phyloP scores from a whole-genome alignment of 352 stramenopile genomes.

The Phytophthora litchii region DNA sequence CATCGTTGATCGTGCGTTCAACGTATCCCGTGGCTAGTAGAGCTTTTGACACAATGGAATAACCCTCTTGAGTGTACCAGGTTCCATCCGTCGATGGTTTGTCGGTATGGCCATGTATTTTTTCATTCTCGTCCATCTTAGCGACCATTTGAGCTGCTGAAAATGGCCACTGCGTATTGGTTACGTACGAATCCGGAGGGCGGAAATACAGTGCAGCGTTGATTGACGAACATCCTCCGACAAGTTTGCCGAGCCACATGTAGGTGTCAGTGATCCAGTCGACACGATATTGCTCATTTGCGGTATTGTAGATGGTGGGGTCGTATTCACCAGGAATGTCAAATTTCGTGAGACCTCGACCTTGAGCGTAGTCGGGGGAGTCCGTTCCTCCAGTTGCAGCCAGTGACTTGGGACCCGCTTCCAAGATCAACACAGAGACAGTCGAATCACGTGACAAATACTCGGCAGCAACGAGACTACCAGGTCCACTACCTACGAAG shows the following conservation, averaged over 20 bases:
- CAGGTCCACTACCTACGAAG: constrained; percentile 60
- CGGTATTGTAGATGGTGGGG: constrained; percentile 44
- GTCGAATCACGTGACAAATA: constrained; percentile 54
- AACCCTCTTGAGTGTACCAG: constrained; percentile 61
- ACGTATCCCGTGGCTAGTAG: constrained; percentile 40
- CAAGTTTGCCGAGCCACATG: constrained; percentile 73
- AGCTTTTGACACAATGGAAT: constrained; percentile 46
- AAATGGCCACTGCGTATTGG: constrained; percentile 54
- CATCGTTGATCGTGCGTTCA: constrained; percentile 52
- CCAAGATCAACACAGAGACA: constrained; percentile 63
- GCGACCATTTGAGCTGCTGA: constrained; percentile 61
- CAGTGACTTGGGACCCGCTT: constrained; percentile 55
- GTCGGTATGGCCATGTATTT: constrained; percentile 50
- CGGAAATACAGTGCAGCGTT: constrained; percentile 88
- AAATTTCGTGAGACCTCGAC: constrained; percentile 58
- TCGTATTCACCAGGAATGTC: constrained; percentile 75
- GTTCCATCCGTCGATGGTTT: constrained; percentile 52
- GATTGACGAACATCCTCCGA: constrained; percentile 83
- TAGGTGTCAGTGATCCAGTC: constrained; percentile 54
- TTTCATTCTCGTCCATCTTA: constrained; percentile 63
- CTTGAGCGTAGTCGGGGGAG: constrained; percentile 45
- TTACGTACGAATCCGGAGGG: constrained; percentile 53
- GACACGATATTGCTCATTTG: constrained; percentile 52
- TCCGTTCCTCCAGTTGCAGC: constrained; percentile 52
- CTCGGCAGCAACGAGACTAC: constrained; percentile 63